A percentile compares a stretch with the other conserved stretches of the same genome.
phyloP scores from a whole-genome alignment of 495 filamentous ascomycete genomes.

The Geopyxis carbonaria region DNA sequence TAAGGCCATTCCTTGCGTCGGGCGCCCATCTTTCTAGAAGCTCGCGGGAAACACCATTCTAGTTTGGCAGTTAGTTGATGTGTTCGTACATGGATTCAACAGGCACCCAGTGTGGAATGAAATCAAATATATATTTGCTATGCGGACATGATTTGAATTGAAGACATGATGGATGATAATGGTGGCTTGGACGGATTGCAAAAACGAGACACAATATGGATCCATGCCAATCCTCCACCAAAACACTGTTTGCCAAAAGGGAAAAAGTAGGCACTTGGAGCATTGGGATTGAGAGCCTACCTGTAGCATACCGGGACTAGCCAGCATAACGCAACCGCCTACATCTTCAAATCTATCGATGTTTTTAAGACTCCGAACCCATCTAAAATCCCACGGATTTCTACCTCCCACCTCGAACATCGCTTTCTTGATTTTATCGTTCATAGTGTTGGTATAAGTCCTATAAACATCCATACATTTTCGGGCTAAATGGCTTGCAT shows the following conservation, averaged over 20 bases:
- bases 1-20: conserved; percentile 82
- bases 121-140: conserved; percentile 5
- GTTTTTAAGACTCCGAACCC: conserved; percentile 73
- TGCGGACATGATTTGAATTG: conserved; percentile 3
- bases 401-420: conserved; percentile 68
- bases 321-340: conserved; percentile 90
- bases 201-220: too few species aligned
- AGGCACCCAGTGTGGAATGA: neutral
- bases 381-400: conserved; percentile 93
- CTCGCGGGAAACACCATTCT: conserved; percentile 84
- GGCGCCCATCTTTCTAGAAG: conserved; percentile 91
- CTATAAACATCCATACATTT: conserved; percentile 99
- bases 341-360: conserved; percentile 93
- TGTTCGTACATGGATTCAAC: conserved; percentile 1
- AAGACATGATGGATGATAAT: conserved; percentile 3
- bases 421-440: conserved; percentile 88
- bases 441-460: conserved; percentile 94
- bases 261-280: neutral
- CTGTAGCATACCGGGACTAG: conserved; percentile 81
- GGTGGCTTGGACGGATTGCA: too few species aligned
- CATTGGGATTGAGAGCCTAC: conserved; percentile 13
- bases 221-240: too few species aligned
- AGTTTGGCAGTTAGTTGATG: conserved; percentile 24
- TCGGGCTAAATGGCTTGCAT: conserved; percentile 78
- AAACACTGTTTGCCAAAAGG: too few species aligned